Conservation (phyloP, 768 basidiomycete genomes). For the Botryobasidium botryosum region DNA sequence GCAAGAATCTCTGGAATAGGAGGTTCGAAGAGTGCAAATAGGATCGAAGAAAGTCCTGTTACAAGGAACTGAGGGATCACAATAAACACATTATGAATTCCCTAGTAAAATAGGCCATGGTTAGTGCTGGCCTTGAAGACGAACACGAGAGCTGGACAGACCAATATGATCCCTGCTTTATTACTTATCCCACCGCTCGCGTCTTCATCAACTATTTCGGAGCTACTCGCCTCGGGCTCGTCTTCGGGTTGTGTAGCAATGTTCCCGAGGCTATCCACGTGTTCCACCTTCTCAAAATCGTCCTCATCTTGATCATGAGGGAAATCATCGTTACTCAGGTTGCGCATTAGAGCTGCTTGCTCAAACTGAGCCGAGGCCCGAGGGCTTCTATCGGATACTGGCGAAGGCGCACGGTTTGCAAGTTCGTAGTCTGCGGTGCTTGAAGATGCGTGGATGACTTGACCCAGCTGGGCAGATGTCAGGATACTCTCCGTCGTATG, state of each 20-base stretch:
- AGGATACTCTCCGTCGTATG: neutral
- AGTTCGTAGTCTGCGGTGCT: too few relatives aligned
- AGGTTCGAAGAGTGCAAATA: constrained; percentile 77
- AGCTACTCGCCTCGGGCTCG: neutral
- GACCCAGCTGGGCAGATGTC: constrained; percentile 41
- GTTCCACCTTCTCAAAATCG: neutral
- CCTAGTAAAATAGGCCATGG: too few relatives aligned
- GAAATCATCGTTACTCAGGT: too few relatives aligned
- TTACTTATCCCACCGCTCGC: constrained; percentile 34
- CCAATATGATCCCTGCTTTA: constrained; percentile 79
- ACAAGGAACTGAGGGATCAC: constrained; percentile 91
- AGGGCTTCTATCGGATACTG: too few relatives aligned
- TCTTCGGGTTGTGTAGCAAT: too few relatives aligned
- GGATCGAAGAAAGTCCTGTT: constrained; percentile 65
- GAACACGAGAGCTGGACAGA: constrained; percentile 22
- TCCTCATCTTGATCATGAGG: constrained; percentile 1
- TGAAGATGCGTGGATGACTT: constrained; percentile 36
- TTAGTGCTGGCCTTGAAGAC: too few relatives aligned
- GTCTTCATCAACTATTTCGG: neutral
- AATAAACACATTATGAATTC: constrained; percentile 89
- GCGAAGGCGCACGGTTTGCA: neutral
- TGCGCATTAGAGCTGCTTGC: too few relatives aligned
- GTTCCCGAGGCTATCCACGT: too few relatives aligned
- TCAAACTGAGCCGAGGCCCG: too few relatives aligned
- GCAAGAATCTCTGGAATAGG: constrained; percentile 6